These are phyloP conservation scores for Carex littledalei DNA, from an alignment of 176 grass and related monocot species.

Conservation along the genomic window DNA sequence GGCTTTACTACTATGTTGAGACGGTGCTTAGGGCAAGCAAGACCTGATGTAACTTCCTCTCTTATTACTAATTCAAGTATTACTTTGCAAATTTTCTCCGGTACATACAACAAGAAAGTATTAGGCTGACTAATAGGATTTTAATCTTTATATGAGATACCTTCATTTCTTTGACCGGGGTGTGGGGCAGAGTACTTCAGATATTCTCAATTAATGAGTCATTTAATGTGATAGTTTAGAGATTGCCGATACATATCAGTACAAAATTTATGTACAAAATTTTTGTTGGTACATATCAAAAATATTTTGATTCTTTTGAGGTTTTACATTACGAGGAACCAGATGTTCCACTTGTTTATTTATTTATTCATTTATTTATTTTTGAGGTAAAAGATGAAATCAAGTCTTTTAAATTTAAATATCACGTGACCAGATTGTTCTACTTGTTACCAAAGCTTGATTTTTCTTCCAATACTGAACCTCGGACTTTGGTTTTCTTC, in stretches of 20 bases:
- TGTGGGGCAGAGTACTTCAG: too few relatives aligned
- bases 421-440: too few relatives aligned
- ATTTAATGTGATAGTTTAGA: not conserved
- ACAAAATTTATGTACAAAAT: not conserved
- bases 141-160: not conserved
- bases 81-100: not conserved
- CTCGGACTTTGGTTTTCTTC: not conserved
- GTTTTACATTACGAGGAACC: too few relatives aligned
- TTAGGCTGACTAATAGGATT: not conserved
- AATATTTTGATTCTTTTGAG: too few relatives aligned
- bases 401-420: too few relatives aligned
- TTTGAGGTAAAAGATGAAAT: too few relatives aligned
- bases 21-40: constrained; percentile 34
- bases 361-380: too few relatives aligned
- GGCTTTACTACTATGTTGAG: constrained; percentile 65
- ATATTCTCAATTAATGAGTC: not conserved
- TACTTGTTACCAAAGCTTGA: not conserved
- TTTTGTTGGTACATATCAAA: not conserved
- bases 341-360: too few relatives aligned
- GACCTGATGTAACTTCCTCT: not conserved
- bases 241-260: not conserved
- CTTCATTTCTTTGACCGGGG: too few relatives aligned
- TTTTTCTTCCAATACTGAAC: not conserved
- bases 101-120: not conserved
- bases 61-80: not conserved